Percentiles rank a stretch among this genome's conserved stretches.
Evolutionary conservation across 768 basidiomycete genomes (phyloP).

Genomic region (Floccularia luteovirens): DNA sequence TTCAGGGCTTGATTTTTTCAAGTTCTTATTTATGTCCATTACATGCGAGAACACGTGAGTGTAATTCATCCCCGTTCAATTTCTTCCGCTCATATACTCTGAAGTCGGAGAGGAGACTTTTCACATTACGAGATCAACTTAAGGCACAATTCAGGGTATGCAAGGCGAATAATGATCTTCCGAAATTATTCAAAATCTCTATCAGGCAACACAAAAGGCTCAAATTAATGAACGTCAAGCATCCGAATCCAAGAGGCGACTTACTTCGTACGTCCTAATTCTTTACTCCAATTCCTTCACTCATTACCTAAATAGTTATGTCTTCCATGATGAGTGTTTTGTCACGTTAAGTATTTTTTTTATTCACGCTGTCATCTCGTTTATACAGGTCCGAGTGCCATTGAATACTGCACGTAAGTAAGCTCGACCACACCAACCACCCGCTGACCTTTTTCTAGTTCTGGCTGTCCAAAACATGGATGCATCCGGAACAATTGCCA

Average conservation of each 20-base stretch:
- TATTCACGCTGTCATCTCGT: slow-evolving; percentile 9
- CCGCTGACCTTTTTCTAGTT: no score
- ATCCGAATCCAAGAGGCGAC: slow-evolving; percentile 75
- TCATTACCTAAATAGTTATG: slow-evolving; percentile 37
- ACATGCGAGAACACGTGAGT: slow-evolving; percentile 52
- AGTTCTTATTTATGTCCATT: slow-evolving; percentile 74
- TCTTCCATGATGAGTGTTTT: slow-evolving; percentile 65
- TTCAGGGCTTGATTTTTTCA: slow-evolving; percentile 9
- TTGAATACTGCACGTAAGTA: slow-evolving; percentile 64
- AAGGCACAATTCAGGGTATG: slow-evolving; percentile 61
- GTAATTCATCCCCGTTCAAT: not conserved
- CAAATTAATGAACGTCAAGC: slow-evolving; percentile 71
- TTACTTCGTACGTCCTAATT: slow-evolving; percentile 59
- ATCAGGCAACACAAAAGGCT: slow-evolving; percentile 59
- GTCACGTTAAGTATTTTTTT: not conserved
- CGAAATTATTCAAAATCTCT: not conserved
- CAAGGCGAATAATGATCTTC: not conserved
- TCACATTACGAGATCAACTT: slow-evolving; percentile 65
- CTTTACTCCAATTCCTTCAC: not conserved
- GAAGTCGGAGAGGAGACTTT: slow-evolving; percentile 63
- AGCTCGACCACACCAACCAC: no score
- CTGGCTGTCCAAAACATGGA: slow-evolving; percentile 92
- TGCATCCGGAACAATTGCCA: slow-evolving; percentile 63
- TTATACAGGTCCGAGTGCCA: slow-evolving; percentile 69
- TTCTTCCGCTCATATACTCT: slow-evolving; percentile 16